Conservation (phyloP, 2,329 filamentous ascomycete species). For the Venturia asperata region DNA sequence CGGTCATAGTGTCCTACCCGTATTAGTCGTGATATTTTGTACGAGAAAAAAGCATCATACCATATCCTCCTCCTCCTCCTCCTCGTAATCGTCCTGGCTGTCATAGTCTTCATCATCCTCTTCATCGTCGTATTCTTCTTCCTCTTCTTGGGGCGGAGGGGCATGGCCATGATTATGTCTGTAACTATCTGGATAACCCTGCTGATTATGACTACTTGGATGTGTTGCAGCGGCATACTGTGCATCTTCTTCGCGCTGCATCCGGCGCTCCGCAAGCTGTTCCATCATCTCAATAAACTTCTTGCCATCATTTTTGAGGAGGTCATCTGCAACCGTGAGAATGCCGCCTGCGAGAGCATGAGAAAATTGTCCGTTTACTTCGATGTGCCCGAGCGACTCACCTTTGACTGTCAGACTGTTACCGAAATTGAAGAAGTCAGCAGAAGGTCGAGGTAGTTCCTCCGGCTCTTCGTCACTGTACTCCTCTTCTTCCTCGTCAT, state of each 20-base stretch:
- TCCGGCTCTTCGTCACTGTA: slow-evolving; percentile 59
- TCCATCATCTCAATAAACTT: slow-evolving; percentile 99
- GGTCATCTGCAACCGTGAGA: slow-evolving; percentile 94
- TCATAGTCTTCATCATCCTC: slow-evolving; percentile 61
- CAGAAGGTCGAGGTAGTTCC: slow-evolving; percentile 59
- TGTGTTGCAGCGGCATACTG: slow-evolving; percentile 58
- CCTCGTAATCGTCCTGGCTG: slow-evolving; percentile 57
- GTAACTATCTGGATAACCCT: slow-evolving; percentile 41
- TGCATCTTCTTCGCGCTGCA: slow-evolving; percentile 92
- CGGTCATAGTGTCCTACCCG: slow-evolving; percentile 83
- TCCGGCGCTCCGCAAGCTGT: slow-evolving; percentile 90
- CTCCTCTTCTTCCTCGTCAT: slow-evolving; percentile 61
- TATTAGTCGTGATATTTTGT: slow-evolving; percentile 31
- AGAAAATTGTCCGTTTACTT: slow-evolving; percentile 5
- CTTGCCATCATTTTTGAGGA: slow-evolving; percentile 97
- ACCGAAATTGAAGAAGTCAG: slow-evolving; percentile 95
- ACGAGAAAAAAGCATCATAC: slow-evolving; percentile 37
- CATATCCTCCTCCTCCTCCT: slow-evolving; percentile 52
- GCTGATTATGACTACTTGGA: slow-evolving; percentile 39
- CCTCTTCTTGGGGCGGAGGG: slow-evolving; percentile 54
- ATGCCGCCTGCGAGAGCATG: slow-evolving; percentile 67
- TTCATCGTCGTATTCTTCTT: slow-evolving; percentile 72
- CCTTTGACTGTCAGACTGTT: slow-evolving; percentile 94
- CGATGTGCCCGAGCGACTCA: slow-evolving; percentile 31
- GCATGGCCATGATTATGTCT: slow-evolving; percentile 50